These are phyloP conservation scores for Vinca minor DNA, from an alignment of 257 asterid genomes.

Conservation along the genomic window DNA sequence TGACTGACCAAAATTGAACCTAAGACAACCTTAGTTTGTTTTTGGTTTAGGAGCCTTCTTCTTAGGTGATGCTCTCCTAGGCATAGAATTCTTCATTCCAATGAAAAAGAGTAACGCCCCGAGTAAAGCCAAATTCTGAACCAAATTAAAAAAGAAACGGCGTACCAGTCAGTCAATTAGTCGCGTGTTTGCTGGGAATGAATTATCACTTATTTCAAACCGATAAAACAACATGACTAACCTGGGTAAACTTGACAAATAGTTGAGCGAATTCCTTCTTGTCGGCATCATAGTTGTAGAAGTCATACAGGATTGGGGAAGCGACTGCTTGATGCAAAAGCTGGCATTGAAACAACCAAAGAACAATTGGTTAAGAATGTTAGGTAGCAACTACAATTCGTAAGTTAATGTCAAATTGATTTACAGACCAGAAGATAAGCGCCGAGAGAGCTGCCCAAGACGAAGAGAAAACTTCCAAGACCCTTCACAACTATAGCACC, in stretches of 20 bases:
- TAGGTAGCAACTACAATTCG: neutral
- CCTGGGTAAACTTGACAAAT: constrained; percentile 78
- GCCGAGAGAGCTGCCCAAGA: constrained; percentile 79
- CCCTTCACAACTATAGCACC: constrained; percentile 69
- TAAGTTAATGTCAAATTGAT: neutral
- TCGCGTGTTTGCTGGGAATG: neutral
- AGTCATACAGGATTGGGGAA: constrained; percentile 73
- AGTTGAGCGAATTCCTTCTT: constrained; percentile 61
- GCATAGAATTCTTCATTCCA: constrained; percentile 86
- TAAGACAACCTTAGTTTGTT: constrained; percentile 33
- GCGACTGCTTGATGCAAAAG: constrained; percentile 66
- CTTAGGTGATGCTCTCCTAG: constrained; percentile 65
- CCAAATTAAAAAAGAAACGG: neutral
- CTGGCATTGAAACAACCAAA: constrained; percentile 25
- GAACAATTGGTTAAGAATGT: constrained; percentile 3
- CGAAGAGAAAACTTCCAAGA: constrained; percentile 73
- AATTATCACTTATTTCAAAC: neutral
- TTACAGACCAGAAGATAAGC: constrained; percentile 65
- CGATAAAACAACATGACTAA: constrained; percentile 13
- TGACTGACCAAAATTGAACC: constrained; percentile 10
- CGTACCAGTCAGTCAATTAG: constrained; percentile 1
- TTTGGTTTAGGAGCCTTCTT: constrained; percentile 70
- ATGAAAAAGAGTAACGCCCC: constrained; percentile 85
- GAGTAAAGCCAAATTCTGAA: constrained; percentile 65
- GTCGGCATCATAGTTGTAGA: constrained; percentile 88